Percentiles rank a stretch among this genome's conserved stretches.
Conservation (phyloP, 208 protist species). For the Jaenimonas drosophilae region DNA sequence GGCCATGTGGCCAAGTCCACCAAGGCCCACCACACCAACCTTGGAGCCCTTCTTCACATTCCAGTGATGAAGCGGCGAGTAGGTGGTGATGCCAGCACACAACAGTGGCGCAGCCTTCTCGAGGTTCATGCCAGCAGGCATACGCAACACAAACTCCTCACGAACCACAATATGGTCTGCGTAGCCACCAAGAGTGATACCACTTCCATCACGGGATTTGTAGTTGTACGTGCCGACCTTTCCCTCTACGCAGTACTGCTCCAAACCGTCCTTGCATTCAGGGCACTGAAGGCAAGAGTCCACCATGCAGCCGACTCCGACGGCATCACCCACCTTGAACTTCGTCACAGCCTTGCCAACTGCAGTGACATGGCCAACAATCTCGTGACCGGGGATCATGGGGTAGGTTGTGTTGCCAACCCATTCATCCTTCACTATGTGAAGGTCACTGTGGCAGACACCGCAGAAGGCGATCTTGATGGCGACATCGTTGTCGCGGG, state of each 20-base stretch:
- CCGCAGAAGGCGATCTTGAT: slow-evolving; percentile 77
- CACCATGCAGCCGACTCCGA: slow-evolving; percentile 86
- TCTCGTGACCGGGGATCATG: slow-evolving; percentile 68
- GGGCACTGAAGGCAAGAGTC: slow-evolving; percentile 68
- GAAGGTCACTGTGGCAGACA: slow-evolving; percentile 80
- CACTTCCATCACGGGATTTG: slow-evolving; percentile 20
- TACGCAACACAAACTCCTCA: slow-evolving; percentile 53
- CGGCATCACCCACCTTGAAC: slow-evolving; percentile 69
- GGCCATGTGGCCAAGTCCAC: slow-evolving; percentile 86
- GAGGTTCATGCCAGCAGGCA: slow-evolving; percentile 57
- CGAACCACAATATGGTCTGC: slow-evolving; percentile 56
- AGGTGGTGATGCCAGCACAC: slow-evolving; percentile 88
- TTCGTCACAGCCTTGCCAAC: slow-evolving; percentile 61
- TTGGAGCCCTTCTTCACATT: slow-evolving; percentile 38
- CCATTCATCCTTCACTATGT: slow-evolving; percentile 57
- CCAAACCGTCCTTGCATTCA: slow-evolving; percentile 47
- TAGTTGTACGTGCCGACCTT: slow-evolving; percentile 48
- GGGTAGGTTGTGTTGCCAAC: slow-evolving; percentile 24
- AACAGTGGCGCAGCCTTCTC: slow-evolving; percentile 63
- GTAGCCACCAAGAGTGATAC: slow-evolving; percentile 46
- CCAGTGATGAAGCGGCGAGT: slow-evolving; percentile 65
- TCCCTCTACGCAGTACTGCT: slow-evolving; percentile 66
- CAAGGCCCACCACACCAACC: slow-evolving; percentile 77
- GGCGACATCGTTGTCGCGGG: slow-evolving; percentile 31
- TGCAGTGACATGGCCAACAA: slow-evolving; percentile 48